Percentiles rank a stretch among this genome's conserved stretches.
phyloP scores from a whole-genome alignment of 2,329 filamentous ascomycete genomes.

The Colletotrichum spaethianum region DNA sequence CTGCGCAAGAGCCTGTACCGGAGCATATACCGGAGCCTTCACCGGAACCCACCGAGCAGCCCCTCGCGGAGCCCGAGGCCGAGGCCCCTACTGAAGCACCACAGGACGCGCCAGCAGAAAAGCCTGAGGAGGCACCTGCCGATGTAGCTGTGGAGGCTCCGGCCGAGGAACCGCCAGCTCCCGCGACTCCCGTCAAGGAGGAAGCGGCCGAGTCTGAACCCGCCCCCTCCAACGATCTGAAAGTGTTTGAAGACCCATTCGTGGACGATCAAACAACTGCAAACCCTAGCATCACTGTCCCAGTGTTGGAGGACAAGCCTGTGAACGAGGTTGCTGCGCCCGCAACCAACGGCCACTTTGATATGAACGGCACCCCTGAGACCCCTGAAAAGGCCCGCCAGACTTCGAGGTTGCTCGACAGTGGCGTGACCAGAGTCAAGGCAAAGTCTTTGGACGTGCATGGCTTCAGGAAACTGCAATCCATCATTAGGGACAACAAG shows the following conservation, averaged over 20 bases:
- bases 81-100: conserved; percentile 27
- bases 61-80: conserved; percentile 47
- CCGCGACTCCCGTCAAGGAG: conserved; percentile 9
- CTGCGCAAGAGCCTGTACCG: conserved; percentile 32
- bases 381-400: conserved; percentile 70
- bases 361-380: conserved; percentile 42
- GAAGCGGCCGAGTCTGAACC: conserved; percentile 39
- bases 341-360: conserved; percentile 21
- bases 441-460: conserved; percentile 82
- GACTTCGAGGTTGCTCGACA: conserved; percentile 76
- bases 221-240: conserved; percentile 57
- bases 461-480: conserved; percentile 84
- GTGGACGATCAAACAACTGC: conserved; percentile 63
- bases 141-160: not conserved
- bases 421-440: conserved; percentile 81
- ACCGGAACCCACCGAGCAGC: conserved; percentile 14
- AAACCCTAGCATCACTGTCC: conserved; percentile 59
- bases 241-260: conserved; percentile 76
- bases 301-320: conserved; percentile 72
- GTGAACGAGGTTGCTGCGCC: conserved; percentile 68
- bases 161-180: not conserved
- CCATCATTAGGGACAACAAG: conserved; percentile 77
- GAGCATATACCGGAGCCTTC: conserved; percentile 20
- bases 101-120: not conserved
- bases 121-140: not conserved